Conservation (phyloP, 495 filamentous ascomycete genomes). For the Apodospora peruviana region DNA sequence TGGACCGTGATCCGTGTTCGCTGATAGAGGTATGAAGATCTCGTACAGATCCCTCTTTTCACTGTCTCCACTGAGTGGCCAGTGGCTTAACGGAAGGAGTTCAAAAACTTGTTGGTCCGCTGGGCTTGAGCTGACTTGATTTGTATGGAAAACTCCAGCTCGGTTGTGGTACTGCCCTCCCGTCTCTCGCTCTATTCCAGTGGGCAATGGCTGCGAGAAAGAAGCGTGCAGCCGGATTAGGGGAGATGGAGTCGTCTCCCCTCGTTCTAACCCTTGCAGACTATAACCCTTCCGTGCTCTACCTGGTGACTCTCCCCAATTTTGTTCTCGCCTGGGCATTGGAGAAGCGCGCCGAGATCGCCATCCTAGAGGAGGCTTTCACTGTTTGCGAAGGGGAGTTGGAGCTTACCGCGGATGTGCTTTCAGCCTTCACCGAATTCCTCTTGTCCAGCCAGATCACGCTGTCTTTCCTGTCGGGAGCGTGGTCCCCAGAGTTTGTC, state of each 20-base stretch:
- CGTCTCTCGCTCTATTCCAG: slow-evolving; percentile 71
- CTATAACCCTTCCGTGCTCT: slow-evolving; percentile 82
- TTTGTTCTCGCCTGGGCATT: slow-evolving; percentile 76
- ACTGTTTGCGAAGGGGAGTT: slow-evolving; percentile 58
- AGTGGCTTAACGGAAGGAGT: too few relatives aligned
- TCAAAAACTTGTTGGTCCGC: too few relatives aligned
- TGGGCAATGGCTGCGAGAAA: slow-evolving; percentile 45
- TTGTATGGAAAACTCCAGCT: slow-evolving; percentile 46
- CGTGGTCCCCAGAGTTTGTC: slow-evolving; percentile 70
- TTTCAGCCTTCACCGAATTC: slow-evolving; percentile 54
- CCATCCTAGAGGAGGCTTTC: slow-evolving; percentile 32
- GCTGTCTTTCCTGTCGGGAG: slow-evolving; percentile 74
- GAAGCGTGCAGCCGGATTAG: slow-evolving; percentile 2
- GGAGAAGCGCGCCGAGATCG: slow-evolving; percentile 23
- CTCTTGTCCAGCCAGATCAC: slow-evolving; percentile 52
- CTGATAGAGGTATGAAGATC: slow-evolving; percentile 65
- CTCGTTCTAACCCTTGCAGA: slow-evolving; percentile 73
- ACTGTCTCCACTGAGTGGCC: too few relatives aligned
- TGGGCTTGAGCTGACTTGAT: slow-evolving; percentile 15
- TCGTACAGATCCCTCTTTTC: background rate
- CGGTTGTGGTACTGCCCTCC: slow-evolving; percentile 86
- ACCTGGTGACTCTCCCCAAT: slow-evolving; percentile 85
- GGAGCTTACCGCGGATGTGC: slow-evolving; percentile 61
- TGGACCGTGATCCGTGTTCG: slow-evolving; percentile 38
- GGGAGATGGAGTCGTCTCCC: slow-evolving; percentile 16